These are phyloP conservation scores for Cyberlindnera suaveolens DNA, from an alignment of 805 yeast species.

Conservation along the genomic window DNA sequence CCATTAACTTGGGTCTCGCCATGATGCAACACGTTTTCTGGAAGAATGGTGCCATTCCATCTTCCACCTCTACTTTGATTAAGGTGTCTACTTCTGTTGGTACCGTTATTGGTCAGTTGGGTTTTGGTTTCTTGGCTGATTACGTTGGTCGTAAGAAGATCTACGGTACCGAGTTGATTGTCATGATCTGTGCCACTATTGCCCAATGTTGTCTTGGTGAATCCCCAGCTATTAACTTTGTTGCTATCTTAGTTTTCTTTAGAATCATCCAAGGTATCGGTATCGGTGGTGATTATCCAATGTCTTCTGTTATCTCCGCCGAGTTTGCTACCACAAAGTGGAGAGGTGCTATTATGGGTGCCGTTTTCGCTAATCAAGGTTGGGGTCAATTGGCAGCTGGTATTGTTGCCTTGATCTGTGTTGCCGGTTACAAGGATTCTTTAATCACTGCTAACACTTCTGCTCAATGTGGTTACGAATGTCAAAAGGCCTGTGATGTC, in stretches of 20 bases:
- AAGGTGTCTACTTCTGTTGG: constrained; percentile 92
- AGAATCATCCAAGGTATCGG: constrained; percentile 93
- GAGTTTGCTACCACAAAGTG: constrained; percentile 92
- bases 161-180: constrained; percentile 80
- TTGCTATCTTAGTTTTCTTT: constrained; percentile 67
- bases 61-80: constrained; percentile 66
- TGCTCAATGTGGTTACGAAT: constrained; percentile 55
- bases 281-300: constrained; percentile 96
- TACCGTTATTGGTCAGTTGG: constrained; percentile 85
- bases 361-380: constrained; percentile 95
- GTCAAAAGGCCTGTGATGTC: constrained; percentile 79
- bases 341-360: constrained; percentile 98
- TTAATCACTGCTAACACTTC: constrained; percentile 48
- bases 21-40: constrained; percentile 78
- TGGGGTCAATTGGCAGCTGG: constrained; percentile 91
- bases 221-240: constrained; percentile 66
- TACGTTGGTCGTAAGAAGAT: constrained; percentile 77
- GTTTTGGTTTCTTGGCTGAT: constrained; percentile 82
- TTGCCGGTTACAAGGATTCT: constrained; percentile 68
- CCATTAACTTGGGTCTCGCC: constrained; percentile 75
- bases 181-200: constrained; percentile 76
- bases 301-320: constrained; percentile 87
- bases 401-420: constrained; percentile 70
- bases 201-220: constrained; percentile 70
- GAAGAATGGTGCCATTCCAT: constrained; percentile 51